Percentiles rank a stretch among this genome's conserved stretches.
These are phyloP conservation scores for Populus tremula DNA, from an alignment of 345 rosid genomes.

Conservation along the genomic window DNA sequence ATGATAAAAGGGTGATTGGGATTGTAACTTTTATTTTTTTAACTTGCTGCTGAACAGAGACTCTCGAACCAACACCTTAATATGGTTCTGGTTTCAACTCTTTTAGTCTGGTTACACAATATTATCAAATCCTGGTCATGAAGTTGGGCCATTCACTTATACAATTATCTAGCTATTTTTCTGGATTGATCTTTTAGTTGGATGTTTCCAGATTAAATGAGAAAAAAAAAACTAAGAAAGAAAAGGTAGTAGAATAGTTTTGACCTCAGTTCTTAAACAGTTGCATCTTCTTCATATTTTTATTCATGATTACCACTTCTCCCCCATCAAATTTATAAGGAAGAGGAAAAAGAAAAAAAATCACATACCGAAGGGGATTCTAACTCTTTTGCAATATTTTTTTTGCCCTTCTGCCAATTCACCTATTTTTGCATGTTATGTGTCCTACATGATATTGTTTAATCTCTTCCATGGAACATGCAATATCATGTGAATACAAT, in stretches of 20 bases:
- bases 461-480: neutral
- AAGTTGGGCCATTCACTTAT: neutral
- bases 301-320: neutral
- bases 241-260: neutral
- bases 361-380: neutral
- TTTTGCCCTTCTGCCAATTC: neutral
- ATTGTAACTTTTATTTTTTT: neutral
- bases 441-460: no score
- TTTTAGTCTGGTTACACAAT: neutral
- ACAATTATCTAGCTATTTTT: neutral
- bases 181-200: neutral
- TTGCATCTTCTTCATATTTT: neutral
- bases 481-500: neutral
- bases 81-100: neutral
- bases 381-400: neutral
- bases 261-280: neutral
- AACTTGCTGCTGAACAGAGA: neutral
- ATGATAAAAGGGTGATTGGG: neutral
- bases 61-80: neutral
- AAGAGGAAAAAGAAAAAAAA: neutral
- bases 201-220: neutral
- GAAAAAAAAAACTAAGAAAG: neutral
- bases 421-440: neutral
- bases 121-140: no score
- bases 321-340: neutral